Base-by-base conservation (phyloP, 768 basidiomycete species). In the Mycena galopus region DNA sequence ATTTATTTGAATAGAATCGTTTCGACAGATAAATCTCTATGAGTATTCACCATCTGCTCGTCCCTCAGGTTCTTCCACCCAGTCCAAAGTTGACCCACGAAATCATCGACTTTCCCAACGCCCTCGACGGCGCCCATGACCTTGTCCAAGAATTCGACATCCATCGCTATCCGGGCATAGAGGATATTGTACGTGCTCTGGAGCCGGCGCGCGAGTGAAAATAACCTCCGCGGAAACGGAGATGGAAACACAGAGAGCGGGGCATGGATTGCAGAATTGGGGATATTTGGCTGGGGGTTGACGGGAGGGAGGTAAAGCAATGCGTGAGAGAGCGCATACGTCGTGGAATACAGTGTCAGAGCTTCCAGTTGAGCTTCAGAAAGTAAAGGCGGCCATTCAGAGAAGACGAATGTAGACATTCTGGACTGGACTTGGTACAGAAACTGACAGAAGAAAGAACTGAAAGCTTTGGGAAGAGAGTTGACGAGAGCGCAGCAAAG, bases 211-310 rank as follows among this genome's bases (percentile, higher is more conserved):
- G 94, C 95, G 23, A 86, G 85, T 4, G 88, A 76, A 78, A 97
- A 98, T 17, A 94, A 83, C 3, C 80, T 66, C 17, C 92, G 87
- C 1, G 97, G 96, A 74, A 98, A 90, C 0, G 96, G 95, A 0
- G 95, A 90, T 2, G 98, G 97, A 75, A 96, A 89, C 47, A 99
- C 85, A 0, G 97, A 88, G 73, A 98, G 84, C 0, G 98, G 98
- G 0, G 96, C 97, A 79, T 98, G 94, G 75, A 97, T 94, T 0
- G 91, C 92, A n/a, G 92, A 90, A 14, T 90, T 89, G 2, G 93
- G 90, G 55, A 83, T 76, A 29, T 83, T 77, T 2, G 90, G 84
- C 67, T 91, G 88, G 35, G 80, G 84, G 11, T 84, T 75, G 1
- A 83, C 80, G 4, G 87, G 83, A 12, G 94, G 94, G 23, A 96